Evolutionary conservation across 208 protist species (phyloP).

Genomic region (Trypanosoma lewisi): DNA sequence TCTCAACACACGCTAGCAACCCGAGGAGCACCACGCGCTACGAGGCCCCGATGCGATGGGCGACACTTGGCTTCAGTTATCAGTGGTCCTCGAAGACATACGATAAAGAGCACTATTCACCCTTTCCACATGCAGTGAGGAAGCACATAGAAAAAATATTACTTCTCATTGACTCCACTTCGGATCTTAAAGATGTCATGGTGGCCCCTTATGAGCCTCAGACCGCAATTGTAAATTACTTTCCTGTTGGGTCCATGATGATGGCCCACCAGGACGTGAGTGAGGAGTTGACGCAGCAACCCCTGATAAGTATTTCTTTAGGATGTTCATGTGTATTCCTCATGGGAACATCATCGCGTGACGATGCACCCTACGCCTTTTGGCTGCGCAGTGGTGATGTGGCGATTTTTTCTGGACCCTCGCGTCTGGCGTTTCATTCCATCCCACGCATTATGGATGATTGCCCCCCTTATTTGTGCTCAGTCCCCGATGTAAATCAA

Average conservation of each 20-base stretch:
- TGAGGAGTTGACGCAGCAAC: slow-evolving; percentile 70
- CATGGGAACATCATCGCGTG: slow-evolving; percentile 69
- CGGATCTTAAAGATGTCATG: slow-evolving; percentile 14
- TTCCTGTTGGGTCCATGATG: slow-evolving; percentile 81
- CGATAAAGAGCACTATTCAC: slow-evolving; percentile 40
- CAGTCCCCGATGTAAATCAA: slow-evolving; percentile 36
- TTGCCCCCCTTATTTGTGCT: slow-evolving; percentile 63
- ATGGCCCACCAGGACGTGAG: slow-evolving; percentile 91
- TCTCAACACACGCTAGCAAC: slow-evolving; percentile 72
- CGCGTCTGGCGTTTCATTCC: slow-evolving; percentile 69
- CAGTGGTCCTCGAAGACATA: slow-evolving; percentile 86
- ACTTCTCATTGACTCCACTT: slow-evolving; percentile 30
- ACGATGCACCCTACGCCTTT: slow-evolving; percentile 75
- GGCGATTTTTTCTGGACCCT: slow-evolving; percentile 63
- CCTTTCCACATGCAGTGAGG: slow-evolving; percentile 50
- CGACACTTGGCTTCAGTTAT: slow-evolving; percentile 87
- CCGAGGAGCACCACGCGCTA: slow-evolving; percentile 60
- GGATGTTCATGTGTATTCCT: slow-evolving; percentile 84
- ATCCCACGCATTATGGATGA: slow-evolving; percentile 84
- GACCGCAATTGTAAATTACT: slow-evolving; percentile 90
- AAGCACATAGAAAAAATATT: slow-evolving; percentile 47
- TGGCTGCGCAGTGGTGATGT: slow-evolving; percentile 80
- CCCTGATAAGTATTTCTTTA: slow-evolving; percentile 74
- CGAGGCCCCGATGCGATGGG: slow-evolving; percentile 85
- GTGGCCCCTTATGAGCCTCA: slow-evolving; percentile 69